phyloP scores from a whole-genome alignment of 2,329 filamentous ascomycete species.

The Aspergillus sp. region DNA sequence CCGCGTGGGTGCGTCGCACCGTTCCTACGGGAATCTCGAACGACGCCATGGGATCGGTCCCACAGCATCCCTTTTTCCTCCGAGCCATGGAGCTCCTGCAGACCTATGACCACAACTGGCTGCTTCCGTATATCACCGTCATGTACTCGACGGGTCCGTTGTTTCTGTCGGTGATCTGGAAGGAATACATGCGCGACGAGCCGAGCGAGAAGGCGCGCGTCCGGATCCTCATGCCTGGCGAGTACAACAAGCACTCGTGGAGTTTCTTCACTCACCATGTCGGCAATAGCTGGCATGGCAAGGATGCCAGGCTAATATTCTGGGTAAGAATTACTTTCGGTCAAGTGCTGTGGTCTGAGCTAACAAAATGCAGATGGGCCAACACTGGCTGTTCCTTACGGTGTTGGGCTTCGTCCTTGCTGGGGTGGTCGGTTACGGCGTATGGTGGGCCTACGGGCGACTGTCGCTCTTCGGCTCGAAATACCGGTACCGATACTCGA shows the following conservation, averaged over 20 bases:
- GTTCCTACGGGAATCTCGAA: constrained; percentile 71
- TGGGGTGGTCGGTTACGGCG: constrained; percentile 36
- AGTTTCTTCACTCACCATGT: constrained; percentile 62
- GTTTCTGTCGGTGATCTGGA: constrained; percentile 67
- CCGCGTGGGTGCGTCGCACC: constrained; percentile 62
- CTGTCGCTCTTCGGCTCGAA: constrained; percentile 32
- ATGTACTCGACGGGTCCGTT: constrained; percentile 71
- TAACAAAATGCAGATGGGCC: constrained; percentile 37
- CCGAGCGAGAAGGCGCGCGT: constrained; percentile 44
- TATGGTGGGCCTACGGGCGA: constrained; percentile 45
- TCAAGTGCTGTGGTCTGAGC: not conserved
- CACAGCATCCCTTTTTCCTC: constrained; percentile 65
- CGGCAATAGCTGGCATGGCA: constrained; percentile 57
- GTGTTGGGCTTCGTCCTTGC: constrained; percentile 43
- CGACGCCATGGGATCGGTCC: constrained; percentile 66
- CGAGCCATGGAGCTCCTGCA: constrained; percentile 59
- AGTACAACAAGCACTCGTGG: constrained; percentile 60
- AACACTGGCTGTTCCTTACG: constrained; percentile 48
- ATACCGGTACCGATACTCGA: constrained; percentile 32
- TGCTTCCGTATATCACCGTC: constrained; percentile 63
- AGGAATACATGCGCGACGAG: constrained; percentile 54
- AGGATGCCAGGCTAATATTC: constrained; percentile 55
- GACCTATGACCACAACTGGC: constrained; percentile 59
- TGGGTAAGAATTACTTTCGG: constrained; percentile 39
- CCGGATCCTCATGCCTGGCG: constrained; percentile 58